Percentiles rank a stretch among this genome's conserved stretches.
Conservation (phyloP, 75 land plant genomes). For the Pinus taeda region DNA sequence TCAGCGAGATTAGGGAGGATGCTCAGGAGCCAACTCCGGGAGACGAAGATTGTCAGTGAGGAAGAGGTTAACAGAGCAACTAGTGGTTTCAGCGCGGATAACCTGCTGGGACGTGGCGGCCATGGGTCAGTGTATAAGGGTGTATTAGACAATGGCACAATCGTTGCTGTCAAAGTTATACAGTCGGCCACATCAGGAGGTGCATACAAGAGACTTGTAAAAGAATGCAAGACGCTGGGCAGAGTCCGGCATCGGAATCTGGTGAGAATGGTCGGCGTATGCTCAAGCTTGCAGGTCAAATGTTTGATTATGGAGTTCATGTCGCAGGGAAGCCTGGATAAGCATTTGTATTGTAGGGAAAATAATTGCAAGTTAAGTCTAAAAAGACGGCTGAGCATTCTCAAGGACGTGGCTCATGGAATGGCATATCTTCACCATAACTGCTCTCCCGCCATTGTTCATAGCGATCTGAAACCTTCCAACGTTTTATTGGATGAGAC, state of each 20-base stretch:
- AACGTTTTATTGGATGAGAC: not conserved
- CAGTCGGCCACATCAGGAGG: not conserved
- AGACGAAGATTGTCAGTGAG: not conserved
- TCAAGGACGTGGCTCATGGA: not conserved
- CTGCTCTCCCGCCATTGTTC: not conserved
- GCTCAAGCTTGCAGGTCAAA: conserved; percentile 22
- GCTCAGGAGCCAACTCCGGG: not conserved
- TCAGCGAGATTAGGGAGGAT: not conserved
- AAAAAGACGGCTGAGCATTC: not conserved
- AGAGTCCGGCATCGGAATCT: conserved; percentile 36
- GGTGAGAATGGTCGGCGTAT: conserved; percentile 34
- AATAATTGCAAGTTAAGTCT: not conserved
- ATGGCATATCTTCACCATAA: conserved; percentile 1
- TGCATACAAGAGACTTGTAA: not conserved
- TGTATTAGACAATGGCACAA: not conserved
- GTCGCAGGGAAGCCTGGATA: conserved; percentile 44
- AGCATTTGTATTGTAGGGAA: conserved; percentile 19
- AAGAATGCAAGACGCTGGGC: conserved; percentile 11
- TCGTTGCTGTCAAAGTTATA: not conserved
- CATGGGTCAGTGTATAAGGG: not conserved
- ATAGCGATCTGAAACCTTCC: not conserved
- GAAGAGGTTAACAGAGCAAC: conserved; percentile 4
- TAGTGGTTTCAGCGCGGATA: conserved; percentile 18
- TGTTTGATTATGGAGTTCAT: conserved; percentile 45
- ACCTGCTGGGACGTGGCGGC: not conserved